Percentiles rank a stretch among this genome's conserved stretches.
phyloP scores from a whole-genome alignment of 2,329 filamentous ascomycete genomes.

The Didymella glomerata region DNA sequence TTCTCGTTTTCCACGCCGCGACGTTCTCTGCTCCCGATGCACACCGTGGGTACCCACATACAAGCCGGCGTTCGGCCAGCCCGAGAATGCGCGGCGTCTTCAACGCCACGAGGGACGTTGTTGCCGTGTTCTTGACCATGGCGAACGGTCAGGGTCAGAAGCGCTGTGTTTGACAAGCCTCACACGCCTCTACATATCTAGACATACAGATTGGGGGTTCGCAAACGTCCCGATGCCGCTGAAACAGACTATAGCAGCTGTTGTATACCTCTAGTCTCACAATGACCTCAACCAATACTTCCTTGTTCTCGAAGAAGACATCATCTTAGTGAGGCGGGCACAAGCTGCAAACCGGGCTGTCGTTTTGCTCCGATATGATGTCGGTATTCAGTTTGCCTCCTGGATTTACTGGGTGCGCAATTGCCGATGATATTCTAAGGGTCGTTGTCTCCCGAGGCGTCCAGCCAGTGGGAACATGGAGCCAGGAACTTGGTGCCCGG shows the following conservation, averaged over 20 bases:
- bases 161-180: constrained; percentile 6
- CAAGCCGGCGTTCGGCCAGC: constrained; percentile 4
- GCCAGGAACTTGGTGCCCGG: constrained; percentile 4
- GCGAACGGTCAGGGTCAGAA: constrained; percentile 4
- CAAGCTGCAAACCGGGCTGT: not conserved
- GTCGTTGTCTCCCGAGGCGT: not conserved
- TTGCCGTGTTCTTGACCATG: constrained; percentile 1
- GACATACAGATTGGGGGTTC: constrained; percentile 5
- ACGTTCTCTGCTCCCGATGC: not conserved
- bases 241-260: constrained; percentile 34
- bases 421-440: not conserved
- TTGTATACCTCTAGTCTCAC: constrained; percentile 22
- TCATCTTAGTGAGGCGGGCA: not conserved
- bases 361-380: not conserved
- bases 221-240: constrained; percentile 28
- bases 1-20: not conserved
- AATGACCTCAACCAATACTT: constrained; percentile 14
- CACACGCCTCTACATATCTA: constrained; percentile 9
- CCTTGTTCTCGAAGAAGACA: not conserved
- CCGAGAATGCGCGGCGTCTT: not conserved
- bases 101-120: not conserved
- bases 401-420: not conserved
- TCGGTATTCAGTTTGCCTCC: not conserved
- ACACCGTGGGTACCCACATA: constrained; percentile 1
- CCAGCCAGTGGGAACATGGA: not conserved